Percentiles rank a stretch among this genome's conserved stretches.
Conservation (phyloP, 768 basidiomycete genomes). For the Rhizopogon vinicolor region DNA sequence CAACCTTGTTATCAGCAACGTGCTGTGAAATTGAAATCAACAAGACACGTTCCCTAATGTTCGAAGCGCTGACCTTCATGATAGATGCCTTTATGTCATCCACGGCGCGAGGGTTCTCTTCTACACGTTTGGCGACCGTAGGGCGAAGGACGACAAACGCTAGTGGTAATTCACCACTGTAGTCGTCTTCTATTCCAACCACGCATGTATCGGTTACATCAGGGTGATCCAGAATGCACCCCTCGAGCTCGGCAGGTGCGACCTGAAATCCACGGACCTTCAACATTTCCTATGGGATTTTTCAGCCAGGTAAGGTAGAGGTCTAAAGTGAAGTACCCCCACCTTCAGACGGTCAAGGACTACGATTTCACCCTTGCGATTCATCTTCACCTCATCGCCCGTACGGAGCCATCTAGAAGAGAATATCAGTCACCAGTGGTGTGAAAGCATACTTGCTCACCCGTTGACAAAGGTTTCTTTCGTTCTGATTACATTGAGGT, state of each 20-base stretch:
- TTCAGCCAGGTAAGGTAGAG: neutral
- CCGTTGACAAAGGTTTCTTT: slow-evolving; percentile 59
- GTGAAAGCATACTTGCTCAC: slow-evolving; percentile 2
- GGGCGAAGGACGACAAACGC: slow-evolving; percentile 59
- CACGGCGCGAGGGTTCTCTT: slow-evolving; percentile 25
- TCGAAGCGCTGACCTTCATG: slow-evolving; percentile 42
- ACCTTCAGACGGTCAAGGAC: slow-evolving; percentile 75
- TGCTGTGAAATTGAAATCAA: slow-evolving; percentile 31
- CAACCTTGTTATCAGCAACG: slow-evolving; percentile 52
- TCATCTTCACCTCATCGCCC: slow-evolving; percentile 66
- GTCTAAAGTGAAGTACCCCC: neutral
- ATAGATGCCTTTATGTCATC: slow-evolving; percentile 37
- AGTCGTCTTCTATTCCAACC: slow-evolving; percentile 67
- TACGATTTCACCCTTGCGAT: slow-evolving; percentile 57
- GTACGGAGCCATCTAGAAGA: slow-evolving; percentile 56
- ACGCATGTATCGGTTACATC: slow-evolving; percentile 62
- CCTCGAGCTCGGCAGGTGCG: slow-evolving; percentile 64
- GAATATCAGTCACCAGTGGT: neutral
- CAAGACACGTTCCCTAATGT: neutral
- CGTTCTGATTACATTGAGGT: slow-evolving; percentile 36
- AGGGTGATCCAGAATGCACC: slow-evolving; percentile 55
- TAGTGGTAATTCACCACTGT: slow-evolving; percentile 69
- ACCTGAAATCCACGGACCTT: slow-evolving; percentile 60
- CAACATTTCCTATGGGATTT: slow-evolving; percentile 55
- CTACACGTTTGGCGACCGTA: slow-evolving; percentile 32